phyloP scores from a whole-genome alignment of 768 basidiomycete genomes.

The Calvatia gigantea region DNA sequence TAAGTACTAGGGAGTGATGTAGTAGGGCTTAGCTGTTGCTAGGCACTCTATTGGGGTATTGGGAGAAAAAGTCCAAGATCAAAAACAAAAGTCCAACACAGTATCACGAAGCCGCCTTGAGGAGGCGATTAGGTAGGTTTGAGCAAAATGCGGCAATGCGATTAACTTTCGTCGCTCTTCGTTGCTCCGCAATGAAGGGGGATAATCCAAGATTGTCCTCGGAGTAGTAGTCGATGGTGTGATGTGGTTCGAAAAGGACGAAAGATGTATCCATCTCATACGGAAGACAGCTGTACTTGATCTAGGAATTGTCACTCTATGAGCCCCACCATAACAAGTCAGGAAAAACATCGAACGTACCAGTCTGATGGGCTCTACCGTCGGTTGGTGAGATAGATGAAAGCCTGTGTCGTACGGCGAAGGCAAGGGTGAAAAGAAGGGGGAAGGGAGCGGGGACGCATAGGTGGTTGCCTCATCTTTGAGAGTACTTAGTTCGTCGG shows the following conservation, averaged over 20 bases:
- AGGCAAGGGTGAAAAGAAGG: constrained; percentile 1
- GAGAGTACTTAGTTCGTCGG: constrained; percentile 9
- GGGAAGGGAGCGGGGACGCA: constrained; percentile 4
- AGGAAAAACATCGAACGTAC: background rate
- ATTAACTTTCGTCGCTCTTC: constrained; percentile 15
- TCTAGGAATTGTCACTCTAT: background rate
- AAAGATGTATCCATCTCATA: constrained; percentile 17
- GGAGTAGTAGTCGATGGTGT: constrained; percentile 17
- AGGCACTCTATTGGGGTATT: background rate
- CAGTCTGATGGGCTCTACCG: constrained; percentile 8
- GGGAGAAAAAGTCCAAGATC: background rate
- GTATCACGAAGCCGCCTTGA: constrained; percentile 5
- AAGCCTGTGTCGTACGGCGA: constrained; percentile 9
- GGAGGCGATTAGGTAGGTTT: constrained; percentile 20
- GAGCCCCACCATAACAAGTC: background rate
- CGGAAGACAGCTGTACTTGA: constrained; percentile 12
- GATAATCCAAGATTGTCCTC: constrained; percentile 20
- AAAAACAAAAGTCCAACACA: background rate
- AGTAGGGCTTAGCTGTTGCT: background rate
- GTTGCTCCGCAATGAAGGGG: constrained; percentile 12
- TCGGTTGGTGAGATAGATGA: constrained; percentile 8
- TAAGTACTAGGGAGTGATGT: background rate
- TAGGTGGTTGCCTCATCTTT: constrained; percentile 4
- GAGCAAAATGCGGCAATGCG: constrained; percentile 22
- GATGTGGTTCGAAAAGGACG: constrained; percentile 16